Evolutionary conservation across 1,284 basidiomycete genomes (phyloP).

Genomic region (Tausonia pullulans): DNA sequence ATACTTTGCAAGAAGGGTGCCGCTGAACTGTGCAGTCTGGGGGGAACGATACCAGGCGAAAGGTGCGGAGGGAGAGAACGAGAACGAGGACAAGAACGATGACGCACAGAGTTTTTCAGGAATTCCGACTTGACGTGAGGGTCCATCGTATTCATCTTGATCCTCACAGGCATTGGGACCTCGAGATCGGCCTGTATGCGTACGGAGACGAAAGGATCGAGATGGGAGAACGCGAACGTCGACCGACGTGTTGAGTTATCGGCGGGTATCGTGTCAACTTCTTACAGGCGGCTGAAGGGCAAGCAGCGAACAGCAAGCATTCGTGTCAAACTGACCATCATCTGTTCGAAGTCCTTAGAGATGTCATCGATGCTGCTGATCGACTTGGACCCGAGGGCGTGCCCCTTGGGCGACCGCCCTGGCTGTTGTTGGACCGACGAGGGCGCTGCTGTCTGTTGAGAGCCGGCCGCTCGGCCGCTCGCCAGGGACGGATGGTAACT

Average conservation of each 20-base stretch:
- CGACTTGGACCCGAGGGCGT: too few species aligned
- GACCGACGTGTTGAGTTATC: neutral
- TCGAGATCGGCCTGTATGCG: slow-evolving; percentile 9
- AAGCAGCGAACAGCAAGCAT: neutral
- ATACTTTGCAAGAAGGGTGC: too few species aligned
- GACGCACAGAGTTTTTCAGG: slow-evolving; percentile 14
- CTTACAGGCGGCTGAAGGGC: neutral
- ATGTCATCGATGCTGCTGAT: neutral
- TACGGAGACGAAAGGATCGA: neutral
- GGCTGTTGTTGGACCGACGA: too few species aligned
- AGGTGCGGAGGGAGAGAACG: neutral
- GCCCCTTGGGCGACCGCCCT: too few species aligned
- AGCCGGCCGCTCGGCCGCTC: too few species aligned
- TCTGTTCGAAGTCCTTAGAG: slow-evolving; percentile 5
- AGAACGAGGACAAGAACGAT: neutral
- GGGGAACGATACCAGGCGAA: neutral
- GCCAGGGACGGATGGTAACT: too few species aligned
- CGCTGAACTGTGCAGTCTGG: neutral
- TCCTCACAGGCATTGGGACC: slow-evolving; percentile 4
- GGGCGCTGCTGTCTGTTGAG: too few species aligned
- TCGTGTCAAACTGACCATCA: slow-evolving; percentile 4
- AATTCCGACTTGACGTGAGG: slow-evolving; percentile 13
- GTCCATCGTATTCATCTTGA: slow-evolving; percentile 17
- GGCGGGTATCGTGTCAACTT: neutral
- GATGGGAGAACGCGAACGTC: neutral